phyloP scores from a whole-genome alignment of 1,284 basidiomycete genomes.

The Agroathelia rolfsii region DNA sequence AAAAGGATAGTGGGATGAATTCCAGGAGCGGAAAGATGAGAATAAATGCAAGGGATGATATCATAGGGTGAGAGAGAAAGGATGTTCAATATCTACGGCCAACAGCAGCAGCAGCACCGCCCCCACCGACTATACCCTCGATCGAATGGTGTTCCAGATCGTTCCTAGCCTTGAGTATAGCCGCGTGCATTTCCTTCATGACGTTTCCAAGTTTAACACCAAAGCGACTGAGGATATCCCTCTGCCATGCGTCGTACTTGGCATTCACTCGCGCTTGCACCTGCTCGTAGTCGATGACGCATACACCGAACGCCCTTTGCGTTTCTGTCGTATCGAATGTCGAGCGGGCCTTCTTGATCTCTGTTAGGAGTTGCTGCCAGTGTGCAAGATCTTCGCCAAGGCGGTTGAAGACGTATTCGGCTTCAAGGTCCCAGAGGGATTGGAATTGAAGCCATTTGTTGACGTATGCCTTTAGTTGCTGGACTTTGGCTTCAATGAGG shows the following conservation, averaged over 20 bases:
- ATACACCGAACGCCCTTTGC: slow-evolving; percentile 84
- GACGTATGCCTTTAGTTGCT: slow-evolving; percentile 83
- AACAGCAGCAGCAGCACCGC: too few species aligned
- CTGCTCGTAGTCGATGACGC: slow-evolving; percentile 94
- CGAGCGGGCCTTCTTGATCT: slow-evolving; percentile 92
- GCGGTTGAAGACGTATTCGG: slow-evolving; percentile 91
- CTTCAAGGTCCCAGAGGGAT: slow-evolving; percentile 95
- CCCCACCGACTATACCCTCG: slow-evolving; percentile 42
- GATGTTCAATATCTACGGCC: too few species aligned
- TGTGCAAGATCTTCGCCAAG: slow-evolving; percentile 86
- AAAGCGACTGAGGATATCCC: slow-evolving; percentile 86
- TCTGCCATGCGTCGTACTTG: slow-evolving; percentile 97
- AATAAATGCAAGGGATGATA: too few species aligned
- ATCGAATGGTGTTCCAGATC: slow-evolving; percentile 85
- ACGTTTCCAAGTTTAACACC: slow-evolving; percentile 85
- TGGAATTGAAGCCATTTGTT: slow-evolving; percentile 99
- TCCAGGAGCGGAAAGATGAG: too few species aligned
- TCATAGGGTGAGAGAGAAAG: too few species aligned
- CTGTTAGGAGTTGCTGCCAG: slow-evolving; percentile 93
- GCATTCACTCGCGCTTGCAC: slow-evolving; percentile 96
- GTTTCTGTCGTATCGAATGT: slow-evolving; percentile 97
- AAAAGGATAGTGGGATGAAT: too few species aligned
- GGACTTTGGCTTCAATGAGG: slow-evolving; percentile 83
- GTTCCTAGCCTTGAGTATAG: slow-evolving; percentile 86
- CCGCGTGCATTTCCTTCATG: slow-evolving; percentile 95